A percentile compares a stretch with the other conserved stretches of the same genome.
Conservation (phyloP, 108 stramenopile species). For the Skeletonema costatum region DNA sequence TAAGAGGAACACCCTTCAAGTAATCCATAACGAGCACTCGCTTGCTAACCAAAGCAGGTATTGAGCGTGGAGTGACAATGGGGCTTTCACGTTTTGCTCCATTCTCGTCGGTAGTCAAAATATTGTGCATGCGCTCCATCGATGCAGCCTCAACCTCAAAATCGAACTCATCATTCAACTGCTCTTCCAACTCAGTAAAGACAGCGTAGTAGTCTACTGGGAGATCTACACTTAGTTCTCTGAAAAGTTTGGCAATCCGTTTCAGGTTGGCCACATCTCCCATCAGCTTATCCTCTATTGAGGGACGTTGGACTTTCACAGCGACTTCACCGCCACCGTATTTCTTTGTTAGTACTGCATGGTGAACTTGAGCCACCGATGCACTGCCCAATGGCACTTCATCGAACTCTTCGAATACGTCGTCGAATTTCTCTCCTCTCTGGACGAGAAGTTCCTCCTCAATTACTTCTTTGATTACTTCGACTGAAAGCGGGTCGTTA, state of each 20-base stretch:
- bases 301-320: constrained; percentile 94
- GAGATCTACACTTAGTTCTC: constrained; percentile 33
- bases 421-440: constrained; percentile 24
- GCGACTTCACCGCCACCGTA: constrained; percentile 90
- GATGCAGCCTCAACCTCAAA: constrained; percentile 94
- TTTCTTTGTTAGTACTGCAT: constrained; percentile 75
- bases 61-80: constrained; percentile 83
- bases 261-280: constrained; percentile 92
- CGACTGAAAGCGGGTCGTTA: neutral
- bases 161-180: constrained; percentile 92
- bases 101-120: constrained; percentile 54
- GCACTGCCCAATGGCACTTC: constrained; percentile 81
- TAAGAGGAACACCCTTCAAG: constrained; percentile 87
- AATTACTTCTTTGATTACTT: neutral
- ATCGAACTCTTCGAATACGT: constrained; percentile 90
- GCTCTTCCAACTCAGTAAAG: constrained; percentile 84
- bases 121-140: constrained; percentile 87
- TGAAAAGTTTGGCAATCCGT: constrained; percentile 78
- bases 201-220: constrained; percentile 97
- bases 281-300: constrained; percentile 89
- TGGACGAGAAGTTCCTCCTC: neutral
- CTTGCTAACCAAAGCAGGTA: constrained; percentile 78
- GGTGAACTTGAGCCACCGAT: constrained; percentile 91
- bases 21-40: constrained; percentile 95
- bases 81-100: constrained; percentile 63